phyloP scores from a whole-genome alignment of 2,329 filamentous ascomycete genomes.

The Phyllosticta citriasiana region DNA sequence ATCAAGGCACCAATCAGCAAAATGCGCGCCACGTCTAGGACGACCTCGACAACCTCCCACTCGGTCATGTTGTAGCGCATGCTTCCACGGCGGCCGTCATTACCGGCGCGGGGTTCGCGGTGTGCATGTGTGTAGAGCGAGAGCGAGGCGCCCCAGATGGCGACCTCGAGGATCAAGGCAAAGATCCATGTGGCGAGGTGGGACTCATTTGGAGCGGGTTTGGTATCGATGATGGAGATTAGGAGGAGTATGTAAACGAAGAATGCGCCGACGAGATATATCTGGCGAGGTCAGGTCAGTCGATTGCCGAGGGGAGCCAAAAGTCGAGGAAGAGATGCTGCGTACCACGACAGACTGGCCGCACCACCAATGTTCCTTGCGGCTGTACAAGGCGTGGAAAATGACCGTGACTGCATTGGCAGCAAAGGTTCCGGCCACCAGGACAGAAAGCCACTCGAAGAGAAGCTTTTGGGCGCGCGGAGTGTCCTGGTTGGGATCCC shows the following conservation, averaged over 20 bases:
- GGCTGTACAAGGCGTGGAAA: conserved; percentile 58
- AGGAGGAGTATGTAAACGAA: conserved; percentile 82
- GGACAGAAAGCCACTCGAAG: conserved; percentile 65
- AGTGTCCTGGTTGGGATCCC: conserved; percentile 44
- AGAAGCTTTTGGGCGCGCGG: conserved; percentile 57
- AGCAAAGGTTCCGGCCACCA: conserved; percentile 64
- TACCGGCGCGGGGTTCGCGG: conserved; percentile 48
- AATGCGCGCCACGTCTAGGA: conserved; percentile 58
- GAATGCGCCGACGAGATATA: conserved; percentile 74
- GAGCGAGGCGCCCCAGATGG: conserved; percentile 60
- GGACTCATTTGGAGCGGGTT: conserved; percentile 66
- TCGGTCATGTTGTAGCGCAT: conserved; percentile 33
- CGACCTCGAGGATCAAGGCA: conserved; percentile 60
- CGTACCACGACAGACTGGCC: conserved; percentile 67
- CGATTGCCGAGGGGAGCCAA: background rate
- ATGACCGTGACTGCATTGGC: conserved; percentile 66
- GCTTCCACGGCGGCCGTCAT: conserved; percentile 18
- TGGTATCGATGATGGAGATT: conserved; percentile 76
- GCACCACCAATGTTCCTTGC: conserved; percentile 68
- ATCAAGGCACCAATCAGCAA: conserved; percentile 52
- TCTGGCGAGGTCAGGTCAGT: conserved; percentile 40
- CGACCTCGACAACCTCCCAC: conserved; percentile 58
- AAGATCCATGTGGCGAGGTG: conserved; percentile 74
- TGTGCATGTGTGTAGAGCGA: conserved; percentile 59
- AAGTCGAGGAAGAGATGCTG: conserved; percentile 15